phyloP scores from a whole-genome alignment of 176 grass and related monocot genomes.

The Aegilops longissima region DNA sequence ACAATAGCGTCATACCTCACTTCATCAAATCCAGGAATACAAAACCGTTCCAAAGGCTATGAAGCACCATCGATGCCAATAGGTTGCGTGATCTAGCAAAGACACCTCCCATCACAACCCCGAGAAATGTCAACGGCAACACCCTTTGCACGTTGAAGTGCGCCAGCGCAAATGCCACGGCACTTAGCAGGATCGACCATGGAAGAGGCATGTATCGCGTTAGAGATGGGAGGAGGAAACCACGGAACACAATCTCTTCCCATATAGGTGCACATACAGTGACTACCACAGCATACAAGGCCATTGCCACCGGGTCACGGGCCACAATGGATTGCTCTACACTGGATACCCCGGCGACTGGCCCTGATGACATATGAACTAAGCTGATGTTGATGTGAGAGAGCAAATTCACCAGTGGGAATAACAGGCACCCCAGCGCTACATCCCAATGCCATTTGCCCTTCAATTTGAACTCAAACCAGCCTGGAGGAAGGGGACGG shows the following conservation, averaged over 20 bases:
- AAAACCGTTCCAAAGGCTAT: constrained; percentile 96
- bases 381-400: constrained; percentile 86
- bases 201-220: constrained; percentile 84
- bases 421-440: constrained; percentile 64
- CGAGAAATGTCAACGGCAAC: constrained; percentile 84
- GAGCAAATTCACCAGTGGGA: constrained; percentile 85
- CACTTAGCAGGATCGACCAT: constrained; percentile 75
- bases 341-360: constrained; percentile 53
- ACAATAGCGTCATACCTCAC: constrained; percentile 25
- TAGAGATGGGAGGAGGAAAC: constrained; percentile 93
- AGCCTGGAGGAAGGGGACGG: constrained; percentile 76
- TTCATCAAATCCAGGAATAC: constrained; percentile 98
- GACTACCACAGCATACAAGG: constrained; percentile 81
- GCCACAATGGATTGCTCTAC: constrained; percentile 96
- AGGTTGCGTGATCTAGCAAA: constrained; percentile 83
- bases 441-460: constrained; percentile 84
- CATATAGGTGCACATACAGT: constrained; percentile 86
- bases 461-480: constrained; percentile 85
- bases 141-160: constrained; percentile 94
- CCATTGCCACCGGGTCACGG: constrained; percentile 82
- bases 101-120: constrained; percentile 87
- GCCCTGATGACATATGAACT: constrained; percentile 58
- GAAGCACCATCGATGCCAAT: constrained; percentile 75
- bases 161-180: constrained; percentile 75
- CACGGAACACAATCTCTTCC: constrained; percentile 96